Percentiles rank a stretch among this genome's conserved stretches.
phyloP scores from a whole-genome alignment of 1,284 basidiomycete genomes.

The Vanrija sp. region DNA sequence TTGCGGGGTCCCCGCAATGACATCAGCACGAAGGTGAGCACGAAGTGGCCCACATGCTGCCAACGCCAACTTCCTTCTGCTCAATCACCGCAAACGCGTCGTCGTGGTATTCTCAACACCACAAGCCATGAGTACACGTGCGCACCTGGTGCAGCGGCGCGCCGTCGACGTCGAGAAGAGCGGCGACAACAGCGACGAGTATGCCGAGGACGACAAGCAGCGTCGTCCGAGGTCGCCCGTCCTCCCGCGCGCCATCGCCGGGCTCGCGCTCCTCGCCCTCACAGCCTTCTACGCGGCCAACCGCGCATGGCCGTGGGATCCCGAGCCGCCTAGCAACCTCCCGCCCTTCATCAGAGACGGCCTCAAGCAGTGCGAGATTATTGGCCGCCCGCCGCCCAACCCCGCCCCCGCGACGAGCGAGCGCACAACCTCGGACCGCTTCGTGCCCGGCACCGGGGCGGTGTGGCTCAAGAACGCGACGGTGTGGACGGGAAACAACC shows the following conservation, averaged over 20 bases:
- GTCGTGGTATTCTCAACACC: no score
- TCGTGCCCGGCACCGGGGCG: slow-evolving; percentile 60
- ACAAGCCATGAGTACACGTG: not conserved
- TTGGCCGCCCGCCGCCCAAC: slow-evolving; percentile 21
- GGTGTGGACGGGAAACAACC: slow-evolving; percentile 69
- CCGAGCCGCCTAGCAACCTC: slow-evolving; percentile 12
- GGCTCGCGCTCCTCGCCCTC: not conserved
- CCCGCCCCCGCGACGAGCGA: slow-evolving; percentile 49
- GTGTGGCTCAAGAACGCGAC: slow-evolving; percentile 70
- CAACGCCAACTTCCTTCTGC: no score
- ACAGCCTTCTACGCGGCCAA: slow-evolving; percentile 1
- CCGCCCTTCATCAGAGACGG: slow-evolving; percentile 29
- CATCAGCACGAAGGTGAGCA: not conserved
- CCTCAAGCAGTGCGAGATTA: slow-evolving; percentile 34
- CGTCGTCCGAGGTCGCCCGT: no score
- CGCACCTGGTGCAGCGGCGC: not conserved
- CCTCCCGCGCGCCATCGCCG: no score
- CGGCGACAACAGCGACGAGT: no score
- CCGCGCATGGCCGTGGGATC: slow-evolving; percentile 19
- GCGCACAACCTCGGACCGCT: slow-evolving; percentile 65
- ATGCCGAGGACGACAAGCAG: no score
- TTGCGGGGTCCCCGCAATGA: not conserved
- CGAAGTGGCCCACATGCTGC: not conserved
- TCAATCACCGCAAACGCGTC: no score
- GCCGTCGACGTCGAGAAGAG: no score